These are phyloP conservation scores for Acephala macrosclerotiorum DNA, from an alignment of 2,329 filamentous ascomycete genomes.

Conservation along the genomic window DNA sequence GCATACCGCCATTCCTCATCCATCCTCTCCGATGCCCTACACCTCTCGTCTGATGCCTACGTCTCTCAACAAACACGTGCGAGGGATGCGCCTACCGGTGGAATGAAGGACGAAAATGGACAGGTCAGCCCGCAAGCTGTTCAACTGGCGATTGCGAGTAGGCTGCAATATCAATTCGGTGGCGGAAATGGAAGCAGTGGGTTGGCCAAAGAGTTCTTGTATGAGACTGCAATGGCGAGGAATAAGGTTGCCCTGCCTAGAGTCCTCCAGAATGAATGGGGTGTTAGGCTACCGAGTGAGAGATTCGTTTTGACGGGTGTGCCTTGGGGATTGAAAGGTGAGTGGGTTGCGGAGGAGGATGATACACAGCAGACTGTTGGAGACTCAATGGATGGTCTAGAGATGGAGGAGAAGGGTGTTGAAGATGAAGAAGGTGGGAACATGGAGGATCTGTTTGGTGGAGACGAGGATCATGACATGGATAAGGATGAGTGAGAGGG, in stretches of 20 bases:
- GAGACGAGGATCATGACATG: conserved; percentile 64
- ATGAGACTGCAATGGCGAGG: conserved; percentile 74
- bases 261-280: conserved; percentile 71
- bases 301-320: conserved; percentile 72
- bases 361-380: conserved; percentile 45
- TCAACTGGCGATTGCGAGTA: conserved; percentile 73
- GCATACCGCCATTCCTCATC: conserved; percentile 82
- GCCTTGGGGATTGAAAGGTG: conserved; percentile 68
- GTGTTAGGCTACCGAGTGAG: conserved; percentile 70
- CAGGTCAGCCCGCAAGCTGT: conserved; percentile 70
- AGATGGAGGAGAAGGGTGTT: conserved; percentile 55
- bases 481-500: conserved; percentile 47
- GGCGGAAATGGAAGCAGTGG: conserved; percentile 58
- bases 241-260: conserved; percentile 72
- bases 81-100: conserved; percentile 42
- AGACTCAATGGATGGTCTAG: conserved; percentile 31
- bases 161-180: conserved; percentile 74
- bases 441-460: conserved; percentile 62
- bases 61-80: conserved; percentile 49
- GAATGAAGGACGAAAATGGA: conserved; percentile 43
- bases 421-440: conserved; percentile 51
- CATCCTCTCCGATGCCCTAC: conserved; percentile 74
- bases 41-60: conserved; percentile 74
- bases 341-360: conserved; percentile 60
- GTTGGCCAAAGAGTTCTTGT: conserved; percentile 76